These are phyloP conservation scores for Tuber melanosporum DNA, from an alignment of 495 filamentous ascomycete species.

Conservation along the genomic window DNA sequence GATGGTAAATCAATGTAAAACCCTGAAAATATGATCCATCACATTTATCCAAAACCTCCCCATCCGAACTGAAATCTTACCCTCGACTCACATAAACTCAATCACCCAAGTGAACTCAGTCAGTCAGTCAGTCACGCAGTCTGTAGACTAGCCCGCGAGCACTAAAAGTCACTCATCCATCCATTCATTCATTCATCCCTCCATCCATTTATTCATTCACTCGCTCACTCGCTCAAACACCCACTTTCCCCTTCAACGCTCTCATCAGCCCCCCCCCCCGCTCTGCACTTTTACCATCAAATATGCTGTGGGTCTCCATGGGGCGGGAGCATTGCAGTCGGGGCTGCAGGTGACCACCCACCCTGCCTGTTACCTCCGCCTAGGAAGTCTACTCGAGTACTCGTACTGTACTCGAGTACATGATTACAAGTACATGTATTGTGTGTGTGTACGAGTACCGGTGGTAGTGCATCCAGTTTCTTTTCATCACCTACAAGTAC, in stretches of 20 bases:
- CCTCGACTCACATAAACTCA: slow-evolving; percentile 1
- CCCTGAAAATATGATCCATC: slow-evolving; percentile 32
- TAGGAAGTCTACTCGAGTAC: slow-evolving; percentile 2
- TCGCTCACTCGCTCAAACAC: background rate
- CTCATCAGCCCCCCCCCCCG: background rate
- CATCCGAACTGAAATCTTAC: slow-evolving; percentile 2
- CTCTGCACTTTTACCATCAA: background rate
- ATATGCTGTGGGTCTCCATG: slow-evolving; percentile 34
- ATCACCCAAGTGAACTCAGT: slow-evolving; percentile 1
- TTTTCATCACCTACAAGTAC: slow-evolving; percentile 19
- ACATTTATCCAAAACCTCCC: slow-evolving; percentile 9
- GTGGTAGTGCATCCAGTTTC: slow-evolving; percentile 7
- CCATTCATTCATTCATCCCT: background rate
- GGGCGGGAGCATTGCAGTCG: slow-evolving; percentile 34
- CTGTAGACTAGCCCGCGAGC: background rate
- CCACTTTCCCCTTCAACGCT: background rate
- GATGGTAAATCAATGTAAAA: slow-evolving; percentile 22
- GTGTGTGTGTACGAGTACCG: background rate
- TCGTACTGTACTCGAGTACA: background rate
- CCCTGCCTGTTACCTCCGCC: background rate
- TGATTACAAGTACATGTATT: slow-evolving; percentile 32
- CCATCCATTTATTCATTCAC: background rate
- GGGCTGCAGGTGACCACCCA: slow-evolving; percentile 37
- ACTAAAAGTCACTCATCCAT: slow-evolving; percentile 1
- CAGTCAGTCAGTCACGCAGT: background rate